Evolutionary conservation across 768 basidiomycete genomes (phyloP).

Genomic region (Amanita jacksonii): DNA sequence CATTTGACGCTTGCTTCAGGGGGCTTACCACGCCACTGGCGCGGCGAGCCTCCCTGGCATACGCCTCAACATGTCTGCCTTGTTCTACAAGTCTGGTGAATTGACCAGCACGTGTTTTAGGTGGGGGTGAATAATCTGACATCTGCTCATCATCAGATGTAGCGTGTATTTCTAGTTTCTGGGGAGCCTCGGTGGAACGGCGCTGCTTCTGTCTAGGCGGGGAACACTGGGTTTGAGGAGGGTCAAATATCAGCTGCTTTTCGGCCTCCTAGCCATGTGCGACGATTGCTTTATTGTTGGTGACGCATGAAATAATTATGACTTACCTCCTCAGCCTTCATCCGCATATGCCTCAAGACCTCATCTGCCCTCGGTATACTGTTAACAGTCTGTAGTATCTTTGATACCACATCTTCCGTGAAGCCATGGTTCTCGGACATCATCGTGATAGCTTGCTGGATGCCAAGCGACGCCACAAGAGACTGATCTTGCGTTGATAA

Average conservation of each 20-base stretch:
- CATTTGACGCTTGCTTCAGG: slow-evolving; percentile 8
- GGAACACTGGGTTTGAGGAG: not conserved
- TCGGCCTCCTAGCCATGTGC: not conserved
- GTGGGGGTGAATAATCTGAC: slow-evolving; percentile 21
- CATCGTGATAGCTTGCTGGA: slow-evolving; percentile 19
- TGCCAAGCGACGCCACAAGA: slow-evolving; percentile 12
- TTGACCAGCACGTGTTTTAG: slow-evolving; percentile 21
- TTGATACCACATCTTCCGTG: slow-evolving; percentile 28
- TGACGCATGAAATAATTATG: not conserved
- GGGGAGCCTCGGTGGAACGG: not conserved
- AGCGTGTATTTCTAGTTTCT: slow-evolving; percentile 15
- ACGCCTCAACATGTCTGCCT: slow-evolving; percentile 26
- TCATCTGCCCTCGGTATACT: slow-evolving; percentile 30
- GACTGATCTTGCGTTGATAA: slow-evolving; percentile 7
- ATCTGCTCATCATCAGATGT: slow-evolving; percentile 12
- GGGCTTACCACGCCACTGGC: slow-evolving; percentile 19
- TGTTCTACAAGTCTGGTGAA: slow-evolving; percentile 23
- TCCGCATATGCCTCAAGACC: slow-evolving; percentile 27
- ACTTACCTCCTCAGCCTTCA: slow-evolving; percentile 21
- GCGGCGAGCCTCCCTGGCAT: slow-evolving; percentile 24
- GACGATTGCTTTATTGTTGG: not conserved
- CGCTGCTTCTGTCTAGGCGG: not conserved
- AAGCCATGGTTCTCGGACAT: slow-evolving; percentile 41
- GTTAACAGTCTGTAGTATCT: slow-evolving; percentile 23
- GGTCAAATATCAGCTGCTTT: slow-evolving; percentile 1